phyloP scores from a whole-genome alignment of 2,329 filamentous ascomycete species.

The Talaromyces sp. region DNA sequence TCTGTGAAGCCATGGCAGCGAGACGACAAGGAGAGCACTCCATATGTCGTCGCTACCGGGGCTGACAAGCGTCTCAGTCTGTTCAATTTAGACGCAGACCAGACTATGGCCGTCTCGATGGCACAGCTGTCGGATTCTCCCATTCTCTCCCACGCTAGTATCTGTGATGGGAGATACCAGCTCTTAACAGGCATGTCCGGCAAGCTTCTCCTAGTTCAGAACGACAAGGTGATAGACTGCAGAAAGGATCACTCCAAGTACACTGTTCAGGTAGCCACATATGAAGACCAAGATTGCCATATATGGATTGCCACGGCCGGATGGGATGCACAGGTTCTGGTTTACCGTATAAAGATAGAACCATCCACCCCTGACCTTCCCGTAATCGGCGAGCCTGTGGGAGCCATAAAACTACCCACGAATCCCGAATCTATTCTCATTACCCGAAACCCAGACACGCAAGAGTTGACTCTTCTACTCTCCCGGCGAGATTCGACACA shows the following conservation, averaged over 20 bases:
- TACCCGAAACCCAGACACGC: slow-evolving; percentile 44
- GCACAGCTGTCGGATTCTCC: slow-evolving; percentile 35
- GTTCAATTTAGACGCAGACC: slow-evolving; percentile 23
- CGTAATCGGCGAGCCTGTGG: slow-evolving; percentile 22
- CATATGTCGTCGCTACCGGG: slow-evolving; percentile 38
- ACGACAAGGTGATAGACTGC: slow-evolving; percentile 38
- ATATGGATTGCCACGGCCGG: slow-evolving; percentile 53
- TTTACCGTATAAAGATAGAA: slow-evolving; percentile 39
- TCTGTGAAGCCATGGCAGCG: slow-evolving; percentile 36
- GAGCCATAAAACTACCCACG: slow-evolving; percentile 32
- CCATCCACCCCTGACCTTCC: not conserved
- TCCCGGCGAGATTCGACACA: slow-evolving; percentile 55
- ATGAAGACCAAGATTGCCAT: slow-evolving; percentile 22
- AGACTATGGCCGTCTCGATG: slow-evolving; percentile 20
- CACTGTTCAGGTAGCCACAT: slow-evolving; percentile 46
- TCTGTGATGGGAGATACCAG: slow-evolving; percentile 39
- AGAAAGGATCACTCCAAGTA: slow-evolving; percentile 57
- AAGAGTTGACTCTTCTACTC: slow-evolving; percentile 46
- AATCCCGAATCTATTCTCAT: slow-evolving; percentile 56
- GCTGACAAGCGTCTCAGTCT: slow-evolving; percentile 47
- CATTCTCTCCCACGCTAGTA: slow-evolving; percentile 46
- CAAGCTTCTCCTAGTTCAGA: slow-evolving; percentile 46
- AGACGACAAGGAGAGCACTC: slow-evolving; percentile 12
- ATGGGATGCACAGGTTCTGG: slow-evolving; percentile 54
- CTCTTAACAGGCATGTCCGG: slow-evolving; percentile 58